phyloP scores from a whole-genome alignment of 164 flowering plant species.

The Piper longum region DNA sequence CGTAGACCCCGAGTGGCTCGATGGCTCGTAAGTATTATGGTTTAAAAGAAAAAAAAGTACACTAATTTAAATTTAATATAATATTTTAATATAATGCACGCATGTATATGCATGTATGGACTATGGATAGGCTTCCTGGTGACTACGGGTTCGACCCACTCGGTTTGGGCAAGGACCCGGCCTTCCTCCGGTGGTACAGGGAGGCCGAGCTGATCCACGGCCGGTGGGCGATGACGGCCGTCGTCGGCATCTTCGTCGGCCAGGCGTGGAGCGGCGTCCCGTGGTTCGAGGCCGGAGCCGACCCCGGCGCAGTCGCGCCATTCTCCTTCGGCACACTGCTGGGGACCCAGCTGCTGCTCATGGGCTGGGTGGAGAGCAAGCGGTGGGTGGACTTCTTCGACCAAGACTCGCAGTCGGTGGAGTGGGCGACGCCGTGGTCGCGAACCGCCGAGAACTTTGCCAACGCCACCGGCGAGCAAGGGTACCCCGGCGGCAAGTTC shows the following conservation, averaged over 20 bases:
- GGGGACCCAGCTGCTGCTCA: constrained; percentile 87
- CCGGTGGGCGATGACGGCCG: constrained; percentile 96
- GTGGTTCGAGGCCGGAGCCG: constrained; percentile 98
- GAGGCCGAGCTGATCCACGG: constrained; percentile 99
- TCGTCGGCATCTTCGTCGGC: constrained; percentile 84
- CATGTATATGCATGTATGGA: no score
- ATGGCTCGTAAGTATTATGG: constrained; percentile 89
- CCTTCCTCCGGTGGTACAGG: constrained; percentile 96
- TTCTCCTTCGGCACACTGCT: constrained; percentile 85
- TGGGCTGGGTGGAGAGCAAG: constrained; percentile 99
- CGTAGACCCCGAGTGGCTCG: constrained; percentile 95
- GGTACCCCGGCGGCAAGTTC: constrained; percentile 96
- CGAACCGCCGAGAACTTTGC: constrained; percentile 75
- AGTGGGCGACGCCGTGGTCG: constrained; percentile 99
- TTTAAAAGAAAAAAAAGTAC: no score
- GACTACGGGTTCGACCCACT: constrained; percentile 94
- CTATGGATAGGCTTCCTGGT: constrained; percentile 65
- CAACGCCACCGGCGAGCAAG: constrained; percentile 86
- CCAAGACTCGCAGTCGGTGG: constrained; percentile 92
- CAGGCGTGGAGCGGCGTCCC: constrained; percentile 96
- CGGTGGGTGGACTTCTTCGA: constrained; percentile 98
- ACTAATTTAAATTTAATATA: no score
- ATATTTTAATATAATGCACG: no score
- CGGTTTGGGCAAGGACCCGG: constrained; percentile 95
- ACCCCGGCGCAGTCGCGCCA: constrained; percentile 88